Percentiles rank a stretch among this genome's conserved stretches.
Conservation (phyloP, 305 asterid species). For the Nicotiana rustica region DNA sequence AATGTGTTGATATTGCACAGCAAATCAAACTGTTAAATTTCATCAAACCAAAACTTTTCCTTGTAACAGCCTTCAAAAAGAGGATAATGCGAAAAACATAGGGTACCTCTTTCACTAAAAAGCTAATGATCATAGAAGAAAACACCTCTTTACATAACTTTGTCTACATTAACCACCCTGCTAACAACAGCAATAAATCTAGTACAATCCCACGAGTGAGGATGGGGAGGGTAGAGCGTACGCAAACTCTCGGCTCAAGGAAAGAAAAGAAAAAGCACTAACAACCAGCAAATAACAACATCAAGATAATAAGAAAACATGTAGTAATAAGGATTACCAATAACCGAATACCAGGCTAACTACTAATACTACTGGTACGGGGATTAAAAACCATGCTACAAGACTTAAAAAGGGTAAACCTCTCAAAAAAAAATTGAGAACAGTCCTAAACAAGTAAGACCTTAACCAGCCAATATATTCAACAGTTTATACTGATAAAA, state of each 20-base stretch:
- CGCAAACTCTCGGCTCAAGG: not conserved
- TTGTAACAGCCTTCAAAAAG: not conserved
- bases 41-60: not conserved
- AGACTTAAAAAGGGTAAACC: not conserved
- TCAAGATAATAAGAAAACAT: too few species aligned
- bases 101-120: not conserved
- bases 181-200: too few species aligned
- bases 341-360: too few species aligned
- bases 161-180: not conserved
- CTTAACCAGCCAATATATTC: not conserved
- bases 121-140: not conserved
- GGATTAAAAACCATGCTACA: not conserved
- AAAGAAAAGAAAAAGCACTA: too few species aligned
- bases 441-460: slow-evolving; percentile 3
- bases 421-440: slow-evolving; percentile 21
- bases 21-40: not conserved
- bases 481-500: slow-evolving; percentile 25
- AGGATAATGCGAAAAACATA: not conserved
- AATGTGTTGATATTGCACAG: not conserved
- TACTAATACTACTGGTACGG: too few species aligned
- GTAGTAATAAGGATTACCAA: too few species aligned
- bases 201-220: too few species aligned
- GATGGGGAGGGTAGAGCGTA: too few species aligned
- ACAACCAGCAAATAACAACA: too few species aligned
- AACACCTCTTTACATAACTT: slow-evolving; percentile 1